Evolutionary conservation across 2,329 filamentous ascomycete species (phyloP), one percentile per base, ranked within the genome.

Genomic region (Sclerotinia minor): DNA sequence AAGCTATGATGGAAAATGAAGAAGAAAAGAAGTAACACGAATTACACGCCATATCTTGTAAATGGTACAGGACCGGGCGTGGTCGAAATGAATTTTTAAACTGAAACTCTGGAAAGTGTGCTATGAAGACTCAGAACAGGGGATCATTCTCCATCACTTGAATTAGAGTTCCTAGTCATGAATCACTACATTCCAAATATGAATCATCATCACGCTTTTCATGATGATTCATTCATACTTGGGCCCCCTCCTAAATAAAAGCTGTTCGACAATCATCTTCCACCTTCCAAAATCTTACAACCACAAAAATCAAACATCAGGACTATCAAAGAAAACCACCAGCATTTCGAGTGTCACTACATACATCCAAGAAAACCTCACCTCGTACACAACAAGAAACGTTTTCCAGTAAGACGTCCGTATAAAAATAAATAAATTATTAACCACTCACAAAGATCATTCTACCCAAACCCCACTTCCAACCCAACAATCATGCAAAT

Each of bases 1-100:
- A n/a, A n/a, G n/a, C n/a, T 38, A 38, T 38, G 9, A 38, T 38
- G 35, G 7, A 35, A 21, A 2, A 35, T 1, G n/a, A n/a, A n/a
- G 21, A n/a, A 0, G 32, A 35, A n/a, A 21, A 0, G 13, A 35
- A 1, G 13, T 11, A 3, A 11, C 4, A 54, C 19, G 2, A 11
- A 32, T 21, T 4, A 13, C 15, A n/a, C 15, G 5, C 29, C 5
- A 5, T 54, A 5, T 21, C 6, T 15, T 17, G 11, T 7, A 9
- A 19, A 32, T 35, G 35, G 7, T 8, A 38, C 35, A 38, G 35
- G 11, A 38, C 35, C 13, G 4, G 3, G 35, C 32, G 1, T 9
- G n/a, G 11, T 1, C n/a, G n/a, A 19, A 15, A 4, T 19, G 11
- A 35, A 5, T 54, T 35, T n/a, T 35, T 13, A 6, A 35, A n/a